Base-by-base conservation (phyloP, 2,329 filamentous ascomycete genomes). In the Alternaria atra region DNA sequence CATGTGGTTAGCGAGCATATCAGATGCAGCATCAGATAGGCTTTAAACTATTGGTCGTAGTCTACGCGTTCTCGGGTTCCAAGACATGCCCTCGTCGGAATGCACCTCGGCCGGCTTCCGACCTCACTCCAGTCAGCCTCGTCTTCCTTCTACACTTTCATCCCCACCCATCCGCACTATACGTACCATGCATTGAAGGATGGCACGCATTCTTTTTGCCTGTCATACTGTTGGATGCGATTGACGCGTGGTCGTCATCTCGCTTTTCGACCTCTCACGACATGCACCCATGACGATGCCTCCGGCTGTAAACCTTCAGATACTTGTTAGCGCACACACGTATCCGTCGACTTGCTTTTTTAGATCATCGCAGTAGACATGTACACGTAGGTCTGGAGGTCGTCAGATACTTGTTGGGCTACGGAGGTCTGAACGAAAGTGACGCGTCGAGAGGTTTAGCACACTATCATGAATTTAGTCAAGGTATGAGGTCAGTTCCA, bases 51-150 rank as follows among this genome's bases (percentile, higher is more conserved):
- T 34, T 25, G 40, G 42, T 12, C n/a, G 40, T 35, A 2, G 10
- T 52, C 12, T 29, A 40, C 34, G 32, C 25, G 30, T 32, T 34
- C 23, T 50, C 17, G 17, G 20, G 30, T 44, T 50, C 46, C 58
- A 57, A 60, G 44, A 37, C 25, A 34, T 27, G 17, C 32, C 30
- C 40, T n/a, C 5, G 27, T 39, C 53, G 39, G 58, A 37, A 40
- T 34, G 23, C 35, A 23, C 23, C 10, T 37, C 40, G 55, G 25
- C 58, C 58, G 46, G 29, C 37, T 37, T 52, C 50, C 35, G 25
- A 30, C 50, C 35, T 52, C 48, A 4, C 20, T 35, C 34, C 29
- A 8, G 7, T 20, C 17, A 35, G 46, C 46, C 46, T 25, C 46
- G 29, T 48, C 46, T 34, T 32, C 44, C 20, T n/a, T 25, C 1